Evolutionary conservation across 352 stramenopile species (phyloP), one percentile per base, ranked within the genome.

Genomic region (Hyaloperonospora arabidopsidis): DNA sequence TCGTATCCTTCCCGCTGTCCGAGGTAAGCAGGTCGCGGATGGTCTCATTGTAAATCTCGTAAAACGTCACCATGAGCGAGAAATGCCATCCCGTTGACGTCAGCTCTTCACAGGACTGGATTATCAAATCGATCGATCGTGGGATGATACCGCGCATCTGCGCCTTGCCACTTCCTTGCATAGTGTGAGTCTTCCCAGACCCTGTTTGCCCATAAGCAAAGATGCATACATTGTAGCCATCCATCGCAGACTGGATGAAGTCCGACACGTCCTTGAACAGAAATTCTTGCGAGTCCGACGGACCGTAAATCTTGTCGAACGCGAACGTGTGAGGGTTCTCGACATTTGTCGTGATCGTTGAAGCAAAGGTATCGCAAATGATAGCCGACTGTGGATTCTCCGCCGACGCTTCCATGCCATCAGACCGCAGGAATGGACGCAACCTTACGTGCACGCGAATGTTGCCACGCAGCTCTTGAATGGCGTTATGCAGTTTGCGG

Each of bases 11-110:
- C 15, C 45, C 57, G 21, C 28, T 67, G 13, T 84, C 71, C 29
- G 73, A 79, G 4, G 79, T 78, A 13, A 99, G 84, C 47, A 99
- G 70, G 69, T 99, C 97, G 25, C 93, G 91, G 29, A 99, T 93
- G n/a, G 93, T 94, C 63, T 99, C 97, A 74, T 99, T 99, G 83
- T 99, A 99, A 48, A 99, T 99, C 80, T 99, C 97, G 59, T 98
- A 90, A 64, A 98, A 99, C n/a, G 88, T 97, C 39, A 97, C 97
- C 53, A 96, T 84, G 8, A 99, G 78, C 25, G 79, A 87, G 69
- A 99, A 99, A 23, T 85, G 74, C 97, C 97, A 99, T 23, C 87
- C 91, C 69, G 95, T 86, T 4, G 63, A 68, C 25, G 71, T 70
- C 40, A 93, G 45, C 23, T 86, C 71, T 32, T 79, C 54, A 54